phyloP scores from a whole-genome alignment of 176 grass and related monocot species.

The Bonia amplexicaulis region DNA sequence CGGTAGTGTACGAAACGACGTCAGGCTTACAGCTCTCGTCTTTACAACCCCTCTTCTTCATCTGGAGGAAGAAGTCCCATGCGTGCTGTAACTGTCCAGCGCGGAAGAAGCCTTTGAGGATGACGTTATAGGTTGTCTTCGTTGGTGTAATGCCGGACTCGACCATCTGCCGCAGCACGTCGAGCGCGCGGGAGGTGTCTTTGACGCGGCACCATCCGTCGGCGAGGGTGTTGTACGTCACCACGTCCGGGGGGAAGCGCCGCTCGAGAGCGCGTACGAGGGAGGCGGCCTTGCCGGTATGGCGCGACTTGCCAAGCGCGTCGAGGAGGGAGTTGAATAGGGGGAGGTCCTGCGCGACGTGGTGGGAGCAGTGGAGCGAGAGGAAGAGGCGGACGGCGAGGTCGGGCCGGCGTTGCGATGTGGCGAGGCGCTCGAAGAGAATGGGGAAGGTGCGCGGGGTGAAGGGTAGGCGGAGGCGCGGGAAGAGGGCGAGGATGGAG shows the following conservation, averaged over 20 bases:
- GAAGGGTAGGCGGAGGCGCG: constrained; percentile 49
- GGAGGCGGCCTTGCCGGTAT: constrained; percentile 69
- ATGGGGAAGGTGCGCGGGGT: constrained; percentile 74
- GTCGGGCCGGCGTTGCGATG: constrained; percentile 68
- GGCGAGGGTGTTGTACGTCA: constrained; percentile 79
- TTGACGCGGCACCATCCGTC: constrained; percentile 88
- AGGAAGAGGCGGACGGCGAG: constrained; percentile 77
- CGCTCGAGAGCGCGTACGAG: constrained; percentile 53
- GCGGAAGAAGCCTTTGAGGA: constrained; percentile 88
- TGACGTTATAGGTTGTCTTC: constrained; percentile 78
- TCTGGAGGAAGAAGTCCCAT: constrained; percentile 78
- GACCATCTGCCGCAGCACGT: constrained; percentile 74
- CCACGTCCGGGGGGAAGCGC: constrained; percentile 61
- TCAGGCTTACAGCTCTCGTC: constrained; percentile 57
- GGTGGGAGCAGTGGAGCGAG: constrained; percentile 60
- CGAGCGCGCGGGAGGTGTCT: constrained; percentile 73
- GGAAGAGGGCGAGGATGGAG: constrained; percentile 57
- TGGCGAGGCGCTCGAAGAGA: constrained; percentile 58
- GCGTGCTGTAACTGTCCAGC: constrained; percentile 63
- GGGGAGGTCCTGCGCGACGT: constrained; percentile 51
- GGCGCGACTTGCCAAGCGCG: constrained; percentile 62
- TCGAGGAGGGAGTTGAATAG: constrained; percentile 85
- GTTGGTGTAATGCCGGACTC: constrained; percentile 72
- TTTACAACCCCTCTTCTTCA: constrained; percentile 70
- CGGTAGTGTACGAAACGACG: constrained; percentile 76